These are phyloP conservation scores for Neopestalotiopsis rosae DNA, from an alignment of 2,329 filamentous ascomycete species.

Conservation along the genomic window DNA sequence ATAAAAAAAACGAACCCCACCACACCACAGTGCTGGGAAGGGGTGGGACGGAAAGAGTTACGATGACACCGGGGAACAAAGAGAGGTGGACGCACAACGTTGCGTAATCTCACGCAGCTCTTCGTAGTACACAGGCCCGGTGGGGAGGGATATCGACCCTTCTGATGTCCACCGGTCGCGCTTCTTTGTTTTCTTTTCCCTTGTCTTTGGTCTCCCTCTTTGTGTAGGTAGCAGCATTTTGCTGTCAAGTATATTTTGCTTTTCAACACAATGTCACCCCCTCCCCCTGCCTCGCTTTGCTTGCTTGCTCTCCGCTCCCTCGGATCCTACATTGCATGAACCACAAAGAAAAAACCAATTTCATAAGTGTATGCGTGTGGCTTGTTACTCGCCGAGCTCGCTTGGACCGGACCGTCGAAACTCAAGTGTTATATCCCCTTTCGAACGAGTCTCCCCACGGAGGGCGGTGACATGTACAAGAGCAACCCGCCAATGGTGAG, in stretches of 20 bases:
- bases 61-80: background rate
- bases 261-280: background rate
- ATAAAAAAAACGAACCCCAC: no score
- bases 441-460: background rate
- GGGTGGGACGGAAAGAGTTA: background rate
- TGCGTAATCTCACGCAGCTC: background rate
- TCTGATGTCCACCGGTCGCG: background rate
- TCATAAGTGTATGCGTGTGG: background rate
- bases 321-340: slow-evolving; percentile 1
- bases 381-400: background rate
- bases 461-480: no score
- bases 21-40: no score
- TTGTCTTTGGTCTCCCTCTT: no score
- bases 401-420: background rate
- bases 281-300: background rate
- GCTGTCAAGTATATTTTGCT: background rate
- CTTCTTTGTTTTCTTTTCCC: background rate
- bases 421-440: background rate
- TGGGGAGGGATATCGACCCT: background rate
- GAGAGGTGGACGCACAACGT: background rate
- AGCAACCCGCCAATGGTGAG: no score
- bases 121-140: background rate
- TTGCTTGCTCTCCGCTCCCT: background rate
- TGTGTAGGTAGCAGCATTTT: no score
- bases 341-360: background rate